Conservation (phyloP, 2,329 filamentous ascomycete species). For the Ramularia collo-cygni region DNA sequence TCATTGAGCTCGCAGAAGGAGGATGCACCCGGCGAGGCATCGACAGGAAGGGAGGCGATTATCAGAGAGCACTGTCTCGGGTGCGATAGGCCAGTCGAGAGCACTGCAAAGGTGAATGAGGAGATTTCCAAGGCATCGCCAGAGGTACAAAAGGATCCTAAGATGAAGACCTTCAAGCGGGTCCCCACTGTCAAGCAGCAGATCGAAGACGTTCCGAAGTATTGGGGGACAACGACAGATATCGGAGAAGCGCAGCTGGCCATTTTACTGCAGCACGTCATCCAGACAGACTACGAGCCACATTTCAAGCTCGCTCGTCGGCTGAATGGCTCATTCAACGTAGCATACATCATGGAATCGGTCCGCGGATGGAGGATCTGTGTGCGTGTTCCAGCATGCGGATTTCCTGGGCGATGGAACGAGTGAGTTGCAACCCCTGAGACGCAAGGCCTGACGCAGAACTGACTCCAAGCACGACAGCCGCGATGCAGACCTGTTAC, state of each 20-base stretch:
- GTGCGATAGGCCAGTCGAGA: no score
- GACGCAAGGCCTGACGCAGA: no score
- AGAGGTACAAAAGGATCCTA: neutral
- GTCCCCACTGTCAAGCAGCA: neutral
- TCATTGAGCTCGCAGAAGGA: no score
- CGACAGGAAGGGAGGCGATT: no score
- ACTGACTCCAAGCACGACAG: no score
- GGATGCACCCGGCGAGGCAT: no score
- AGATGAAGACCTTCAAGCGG: neutral
- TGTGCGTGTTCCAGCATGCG: conserved; percentile 14
- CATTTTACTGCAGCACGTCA: conserved; percentile 4
- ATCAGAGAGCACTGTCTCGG: no score
- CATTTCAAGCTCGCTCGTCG: conserved; percentile 5
- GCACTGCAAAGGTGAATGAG: neutral
- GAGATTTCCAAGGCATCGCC: neutral
- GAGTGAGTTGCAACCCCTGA: conserved; percentile 1
- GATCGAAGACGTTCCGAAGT: neutral
- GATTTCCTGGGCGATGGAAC: conserved; percentile 13
- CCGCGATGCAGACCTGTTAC: conserved; percentile 10
- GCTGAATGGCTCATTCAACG: conserved; percentile 14
- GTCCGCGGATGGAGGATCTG: conserved; percentile 6
- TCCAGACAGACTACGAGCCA: neutral
- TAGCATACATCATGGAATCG: conserved; percentile 13
- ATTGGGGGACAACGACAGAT: conserved; percentile 12
- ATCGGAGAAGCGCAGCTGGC: conserved; percentile 8